These are phyloP conservation scores for Calonectria fujianensis DNA, from an alignment of 2,329 filamentous ascomycete genomes.

Conservation along the genomic window DNA sequence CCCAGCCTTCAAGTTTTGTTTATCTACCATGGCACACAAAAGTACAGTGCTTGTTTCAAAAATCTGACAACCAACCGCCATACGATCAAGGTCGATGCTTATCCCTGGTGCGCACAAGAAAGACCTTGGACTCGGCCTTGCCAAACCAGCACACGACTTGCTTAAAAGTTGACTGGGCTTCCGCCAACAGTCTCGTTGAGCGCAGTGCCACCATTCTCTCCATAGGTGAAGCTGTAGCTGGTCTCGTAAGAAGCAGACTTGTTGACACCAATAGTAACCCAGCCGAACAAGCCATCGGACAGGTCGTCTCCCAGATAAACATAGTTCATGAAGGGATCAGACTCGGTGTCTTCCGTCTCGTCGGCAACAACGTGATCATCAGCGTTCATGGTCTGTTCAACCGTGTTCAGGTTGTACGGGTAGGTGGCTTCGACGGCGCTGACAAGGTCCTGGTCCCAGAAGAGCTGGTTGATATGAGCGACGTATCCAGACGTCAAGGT, in stretches of 20 bases:
- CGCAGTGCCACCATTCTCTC: not conserved
- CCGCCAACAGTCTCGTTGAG: not conserved
- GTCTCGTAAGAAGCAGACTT: constrained; percentile 8
- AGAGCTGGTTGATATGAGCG: constrained; percentile 74
- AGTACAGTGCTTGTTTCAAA: not conserved
- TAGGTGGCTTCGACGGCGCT: constrained; percentile 64
- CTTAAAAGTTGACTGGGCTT: not conserved
- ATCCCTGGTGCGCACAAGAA: not conserved
- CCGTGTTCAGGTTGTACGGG: constrained; percentile 66
- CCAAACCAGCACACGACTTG: not conserved
- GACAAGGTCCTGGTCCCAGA: constrained; percentile 74
- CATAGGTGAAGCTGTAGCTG: not conserved
- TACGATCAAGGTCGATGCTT: not conserved
- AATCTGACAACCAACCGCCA: not conserved
- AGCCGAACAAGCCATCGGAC: not conserved
- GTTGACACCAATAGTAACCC: constrained; percentile 8
- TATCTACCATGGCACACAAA: not conserved
- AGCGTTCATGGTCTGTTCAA: constrained; percentile 67
- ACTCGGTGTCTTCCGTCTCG: not conserved
- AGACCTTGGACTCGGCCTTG: too few relatives aligned
- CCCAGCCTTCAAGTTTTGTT: not conserved
- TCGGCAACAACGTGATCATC: constrained; percentile 60
- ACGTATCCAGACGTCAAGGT: constrained; percentile 67
- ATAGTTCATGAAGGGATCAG: constrained; percentile 26
- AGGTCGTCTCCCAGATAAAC: not conserved